A percentile compares a stretch with the other conserved stretches of the same genome.
Evolutionary conservation across 768 basidiomycete genomes (phyloP).

Genomic region (Calocera cornea): DNA sequence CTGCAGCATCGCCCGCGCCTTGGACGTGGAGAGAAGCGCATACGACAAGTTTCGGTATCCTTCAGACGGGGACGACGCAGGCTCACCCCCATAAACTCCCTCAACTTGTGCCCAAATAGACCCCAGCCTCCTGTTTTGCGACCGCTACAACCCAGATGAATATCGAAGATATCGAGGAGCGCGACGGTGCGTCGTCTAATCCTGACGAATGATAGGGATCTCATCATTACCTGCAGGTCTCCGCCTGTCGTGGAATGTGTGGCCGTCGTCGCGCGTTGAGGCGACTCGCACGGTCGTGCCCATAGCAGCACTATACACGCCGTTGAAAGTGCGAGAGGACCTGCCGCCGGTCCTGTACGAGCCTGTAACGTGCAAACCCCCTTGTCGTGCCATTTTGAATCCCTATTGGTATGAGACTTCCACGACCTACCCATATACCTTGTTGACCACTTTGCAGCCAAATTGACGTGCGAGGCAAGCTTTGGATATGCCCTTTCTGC

Average conservation of each 20-base stretch:
- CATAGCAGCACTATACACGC: constrained; percentile 94
- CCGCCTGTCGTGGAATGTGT: constrained; percentile 95
- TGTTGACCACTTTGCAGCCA: constrained; percentile 42
- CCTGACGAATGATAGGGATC: neutral
- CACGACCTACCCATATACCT: neutral
- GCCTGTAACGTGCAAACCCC: constrained; percentile 95
- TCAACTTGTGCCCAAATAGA: neutral
- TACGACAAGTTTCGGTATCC: neutral
- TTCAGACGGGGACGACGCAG: neutral
- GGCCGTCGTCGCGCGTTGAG: constrained; percentile 96
- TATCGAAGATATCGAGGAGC: constrained; percentile 95
- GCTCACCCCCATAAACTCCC: neutral
- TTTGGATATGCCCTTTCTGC: constrained; percentile 99
- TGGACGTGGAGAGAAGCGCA: neutral
- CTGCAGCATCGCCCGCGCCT: neutral
- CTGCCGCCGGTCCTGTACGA: constrained; percentile 94
- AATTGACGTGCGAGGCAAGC: constrained; percentile 94
- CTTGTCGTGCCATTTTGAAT: constrained; percentile 93
- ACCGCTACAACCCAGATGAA: constrained; percentile 28
- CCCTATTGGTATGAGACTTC: constrained; percentile 69
- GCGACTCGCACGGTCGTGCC: constrained; percentile 96
- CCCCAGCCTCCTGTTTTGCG: neutral
- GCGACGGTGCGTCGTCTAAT: constrained; percentile 54
- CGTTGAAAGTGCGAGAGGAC: constrained; percentile 85
- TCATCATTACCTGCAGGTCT: constrained; percentile 46